These are phyloP conservation scores for Papiliotrema fonsecae DNA, from an alignment of 1,284 basidiomycete species.

Conservation along the genomic window DNA sequence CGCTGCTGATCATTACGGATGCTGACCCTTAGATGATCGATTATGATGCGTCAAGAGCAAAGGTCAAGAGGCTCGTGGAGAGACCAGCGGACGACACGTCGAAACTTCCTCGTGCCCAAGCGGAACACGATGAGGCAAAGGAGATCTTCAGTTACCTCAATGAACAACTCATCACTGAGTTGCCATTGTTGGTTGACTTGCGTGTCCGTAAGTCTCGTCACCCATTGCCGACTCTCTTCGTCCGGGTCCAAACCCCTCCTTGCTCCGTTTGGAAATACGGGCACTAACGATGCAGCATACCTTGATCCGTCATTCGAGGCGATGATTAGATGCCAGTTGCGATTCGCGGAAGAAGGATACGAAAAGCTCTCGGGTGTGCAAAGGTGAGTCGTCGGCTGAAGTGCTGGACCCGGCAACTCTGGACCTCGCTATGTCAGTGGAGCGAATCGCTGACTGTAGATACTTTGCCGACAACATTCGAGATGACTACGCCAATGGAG, in stretches of 20 bases:
- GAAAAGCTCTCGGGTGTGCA: conserved; percentile 97
- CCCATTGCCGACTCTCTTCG: neutral
- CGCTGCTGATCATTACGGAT: neutral
- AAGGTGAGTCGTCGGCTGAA: conserved; percentile 52
- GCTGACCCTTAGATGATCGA: conserved; percentile 67
- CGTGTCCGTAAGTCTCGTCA: conserved; percentile 62
- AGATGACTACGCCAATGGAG: conserved; percentile 95
- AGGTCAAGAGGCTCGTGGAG: conserved; percentile 80
- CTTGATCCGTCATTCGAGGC: conserved; percentile 98
- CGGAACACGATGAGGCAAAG: conserved; percentile 89
- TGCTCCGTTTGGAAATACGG: no score
- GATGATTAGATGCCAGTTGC: conserved; percentile 96
- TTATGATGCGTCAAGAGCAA: conserved; percentile 88
- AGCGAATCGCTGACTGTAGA: conserved; percentile 49
- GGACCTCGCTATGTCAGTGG: no score
- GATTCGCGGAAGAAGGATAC: conserved; percentile 96
- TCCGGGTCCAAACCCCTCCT: no score
- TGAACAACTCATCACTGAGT: conserved; percentile 81
- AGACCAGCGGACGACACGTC: conserved; percentile 91
- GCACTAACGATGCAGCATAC: conserved; percentile 53
- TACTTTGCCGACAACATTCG: conserved; percentile 87
- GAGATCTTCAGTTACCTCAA: conserved; percentile 92
- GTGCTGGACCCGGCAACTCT: no score
- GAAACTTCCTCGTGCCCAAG: conserved; percentile 85
- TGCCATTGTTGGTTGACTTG: conserved; percentile 88